Base-by-base conservation (phyloP, 192 early-diverging fungal species). In the Endogone sp. region DNA sequence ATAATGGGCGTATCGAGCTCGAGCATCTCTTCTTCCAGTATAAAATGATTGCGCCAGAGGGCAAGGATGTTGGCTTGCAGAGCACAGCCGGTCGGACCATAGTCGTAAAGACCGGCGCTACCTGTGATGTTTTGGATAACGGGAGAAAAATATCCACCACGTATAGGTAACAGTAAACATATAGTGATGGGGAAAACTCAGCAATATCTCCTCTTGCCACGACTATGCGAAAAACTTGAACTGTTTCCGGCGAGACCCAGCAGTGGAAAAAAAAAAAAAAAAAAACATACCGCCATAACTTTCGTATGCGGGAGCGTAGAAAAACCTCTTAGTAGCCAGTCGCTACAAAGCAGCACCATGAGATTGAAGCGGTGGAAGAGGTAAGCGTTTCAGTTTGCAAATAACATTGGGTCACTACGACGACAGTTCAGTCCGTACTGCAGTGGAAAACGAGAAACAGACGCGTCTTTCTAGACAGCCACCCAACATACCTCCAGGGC, bases 21-120 rank as follows among this genome's bases (percentile, higher is more conserved):
- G 13, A 99, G 91, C 98, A 99, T 99, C 65, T 99, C 95, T 81
- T 99, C 98, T 78, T 99, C 98, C 21, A 99, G 85, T 4, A 99
- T 90, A 82, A 99, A 99, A 84, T 97, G 95, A 80, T 93, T 90
- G 67, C 94, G 86, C 96, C 96, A 98, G 32, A 93, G 69, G 60
- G 81, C 82, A 76, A 96, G 82, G 74, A 98, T 85, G 76, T 97
- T 98, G 75, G 88, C 90, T 82, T 94, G 92, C 54, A 99, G 84
- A 21, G 95, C 95, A 66, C 89, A 92, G 28, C 95, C 95, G 25
- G 95, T 89, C 21, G 98, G 98, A 22, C 98, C 98, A 76, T 93
- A 97, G 80, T 99, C 98, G 73, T 94, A 99, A 44, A 99, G 89
- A 75, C 98, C 98, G 65, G 94, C 92, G 32, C 97, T 91, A 79